Evolutionary conservation across 1,284 basidiomycete species (phyloP), one percentile per base, ranked within the genome.

Genomic region (Phenoliferia sp.): DNA sequence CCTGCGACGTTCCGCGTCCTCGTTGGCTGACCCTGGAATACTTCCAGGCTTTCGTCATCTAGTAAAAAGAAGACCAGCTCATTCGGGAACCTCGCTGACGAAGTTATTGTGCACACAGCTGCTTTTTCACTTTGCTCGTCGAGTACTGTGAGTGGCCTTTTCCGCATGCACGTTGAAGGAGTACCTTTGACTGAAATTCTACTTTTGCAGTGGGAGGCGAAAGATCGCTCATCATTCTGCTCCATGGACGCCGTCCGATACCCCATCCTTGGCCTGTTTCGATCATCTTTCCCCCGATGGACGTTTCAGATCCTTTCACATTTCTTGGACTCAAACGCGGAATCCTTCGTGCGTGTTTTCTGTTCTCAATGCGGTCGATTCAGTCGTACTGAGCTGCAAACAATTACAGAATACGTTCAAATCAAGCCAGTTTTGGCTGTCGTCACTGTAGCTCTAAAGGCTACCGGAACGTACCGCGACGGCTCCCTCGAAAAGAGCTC

Each of bases 291-390:
- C 85, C 85, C 74, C 81, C 81, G 72, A 86, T 95, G 62, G 94
- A 97, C 77, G 86, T 90, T 61, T 93, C 90, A 75, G 94, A 96
- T 78, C 94, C 95, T 1, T 90, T 95, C 79, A 94, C 90, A 1
- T 94, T 97, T 77, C 83, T 99, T 1, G 94, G 91, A 72, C 83
- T 99, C 57, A 98, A 98, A 79, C 85, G 95, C 28, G 95, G 95
- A 6, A 93, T 98, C 33, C 81, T 98, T 58, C 95, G 94, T 96
- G 73, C 74, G 88, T 86, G 15, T 12, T 28, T 39, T 28, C 26
- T 5, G 5, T 5, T 34, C 19, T 12, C 33, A 28, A 7, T 5
- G 3, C 4, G 1, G n/a, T n/a, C n/a, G n/a, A n/a, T n/a, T n/a
- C n/a, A n/a, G n/a, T n/a, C 33, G 6, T 19, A 4, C 29, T 31